Evolutionary conservation across 1,284 basidiomycete species (phyloP).

Genomic region (Heterobasidion annosum): DNA sequence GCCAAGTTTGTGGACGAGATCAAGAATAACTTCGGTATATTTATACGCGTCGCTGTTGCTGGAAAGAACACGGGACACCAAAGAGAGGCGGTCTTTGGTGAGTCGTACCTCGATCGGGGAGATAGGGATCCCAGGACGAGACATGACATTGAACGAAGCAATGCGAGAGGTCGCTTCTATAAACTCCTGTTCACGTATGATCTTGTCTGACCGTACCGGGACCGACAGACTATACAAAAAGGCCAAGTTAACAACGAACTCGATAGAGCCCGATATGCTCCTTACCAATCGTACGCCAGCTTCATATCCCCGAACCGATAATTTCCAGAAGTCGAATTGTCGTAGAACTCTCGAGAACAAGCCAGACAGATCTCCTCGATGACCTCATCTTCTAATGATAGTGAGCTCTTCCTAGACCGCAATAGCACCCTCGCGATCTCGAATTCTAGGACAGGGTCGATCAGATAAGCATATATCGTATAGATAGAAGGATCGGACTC

Average conservation of each 20-base stretch:
- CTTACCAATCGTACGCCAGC: conserved; percentile 88
- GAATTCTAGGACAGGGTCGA: conserved; percentile 49
- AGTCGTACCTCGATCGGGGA: conserved; percentile 88
- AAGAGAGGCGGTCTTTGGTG: conserved; percentile 75
- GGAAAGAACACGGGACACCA: conserved; percentile 76
- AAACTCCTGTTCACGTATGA: conserved; percentile 75
- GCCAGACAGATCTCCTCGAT: conserved; percentile 76
- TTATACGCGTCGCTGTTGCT: conserved; percentile 81
- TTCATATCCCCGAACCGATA: conserved; percentile 92
- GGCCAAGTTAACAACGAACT: neutral
- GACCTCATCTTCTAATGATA: conserved; percentile 38
- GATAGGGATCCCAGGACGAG: conserved; percentile 67
- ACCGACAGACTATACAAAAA: conserved; percentile 59
- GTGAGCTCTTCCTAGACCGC: conserved; percentile 38
- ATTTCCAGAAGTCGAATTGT: conserved; percentile 87
- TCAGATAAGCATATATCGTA: neutral
- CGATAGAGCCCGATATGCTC: conserved; percentile 1
- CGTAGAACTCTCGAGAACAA: conserved; percentile 84
- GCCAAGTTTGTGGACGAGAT: conserved; percentile 82
- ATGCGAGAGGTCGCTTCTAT: conserved; percentile 91
- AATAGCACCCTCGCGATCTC: conserved; percentile 66
- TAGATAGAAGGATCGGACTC: conserved; percentile 29
- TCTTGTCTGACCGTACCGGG: conserved; percentile 50
- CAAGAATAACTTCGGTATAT: conserved; percentile 83
- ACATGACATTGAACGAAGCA: conserved; percentile 73